Conservation (phyloP, 2,329 filamentous ascomycete genomes). For the Colletotrichum sp. region DNA sequence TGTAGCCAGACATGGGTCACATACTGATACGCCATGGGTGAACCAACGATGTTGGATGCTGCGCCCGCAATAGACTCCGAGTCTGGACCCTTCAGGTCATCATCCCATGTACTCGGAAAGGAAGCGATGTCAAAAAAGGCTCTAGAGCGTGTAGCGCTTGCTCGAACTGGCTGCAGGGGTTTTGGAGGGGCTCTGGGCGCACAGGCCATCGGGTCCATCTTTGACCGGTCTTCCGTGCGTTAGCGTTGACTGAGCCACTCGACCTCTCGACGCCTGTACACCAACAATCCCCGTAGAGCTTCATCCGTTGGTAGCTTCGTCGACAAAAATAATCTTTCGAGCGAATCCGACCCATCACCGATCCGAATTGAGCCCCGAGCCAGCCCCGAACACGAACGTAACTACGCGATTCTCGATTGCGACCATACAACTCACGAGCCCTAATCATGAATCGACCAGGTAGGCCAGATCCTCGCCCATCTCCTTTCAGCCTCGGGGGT, state of each 20-base stretch:
- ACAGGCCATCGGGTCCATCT: constrained; percentile 24
- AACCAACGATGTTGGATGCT: neutral
- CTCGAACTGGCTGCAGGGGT: constrained; percentile 4
- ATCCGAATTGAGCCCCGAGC: constrained; percentile 13
- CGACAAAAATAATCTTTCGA: constrained; percentile 8
- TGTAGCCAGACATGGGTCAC: neutral
- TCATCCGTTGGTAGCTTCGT: constrained; percentile 12
- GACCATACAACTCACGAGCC: constrained; percentile 8
- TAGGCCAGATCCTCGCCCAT: constrained; percentile 39
- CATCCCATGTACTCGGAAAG: constrained; percentile 12
- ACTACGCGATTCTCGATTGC: constrained; percentile 18
- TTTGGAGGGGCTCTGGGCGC: constrained; percentile 13
- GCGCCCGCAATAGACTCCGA: neutral
- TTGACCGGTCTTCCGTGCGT: constrained; percentile 22
- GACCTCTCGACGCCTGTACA: constrained; percentile 15
- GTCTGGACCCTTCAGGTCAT: constrained; percentile 1
- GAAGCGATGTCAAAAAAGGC: constrained; percentile 17
- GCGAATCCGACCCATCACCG: constrained; percentile 18
- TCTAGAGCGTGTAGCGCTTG: neutral
- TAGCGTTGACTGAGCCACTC: constrained; percentile 10
- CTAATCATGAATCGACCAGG: constrained; percentile 65
- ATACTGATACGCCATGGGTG: neutral
- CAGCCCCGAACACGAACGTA: constrained; percentile 8
- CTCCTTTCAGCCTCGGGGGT: constrained; percentile 19
- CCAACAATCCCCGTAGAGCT: constrained; percentile 18